These are phyloP conservation scores for Aeschynomene evenia DNA, from an alignment of 306 rosid genomes.

Conservation along the genomic window DNA sequence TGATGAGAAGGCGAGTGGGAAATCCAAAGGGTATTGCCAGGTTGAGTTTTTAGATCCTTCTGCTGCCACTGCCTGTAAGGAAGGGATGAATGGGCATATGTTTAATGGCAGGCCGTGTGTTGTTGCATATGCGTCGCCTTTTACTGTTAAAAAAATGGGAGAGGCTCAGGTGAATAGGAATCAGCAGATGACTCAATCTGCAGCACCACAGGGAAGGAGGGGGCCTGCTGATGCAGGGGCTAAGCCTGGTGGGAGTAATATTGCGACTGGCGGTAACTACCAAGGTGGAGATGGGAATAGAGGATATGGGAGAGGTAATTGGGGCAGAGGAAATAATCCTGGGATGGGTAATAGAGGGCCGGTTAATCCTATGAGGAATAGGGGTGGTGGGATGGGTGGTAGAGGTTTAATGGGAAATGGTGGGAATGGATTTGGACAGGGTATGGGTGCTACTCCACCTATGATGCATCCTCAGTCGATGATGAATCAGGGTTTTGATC, in stretches of 20 bases:
- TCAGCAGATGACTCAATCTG: constrained; percentile 62
- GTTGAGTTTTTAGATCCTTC: constrained; percentile 78
- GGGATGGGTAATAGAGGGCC: constrained; percentile 89
- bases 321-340: constrained; percentile 84
- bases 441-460: constrained; percentile 77
- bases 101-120: constrained; percentile 93
- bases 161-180: constrained; percentile 83
- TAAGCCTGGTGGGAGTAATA: constrained; percentile 66
- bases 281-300: constrained; percentile 88
- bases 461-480: constrained; percentile 83
- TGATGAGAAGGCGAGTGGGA: constrained; percentile 99
- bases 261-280: constrained; percentile 80
- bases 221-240: constrained; percentile 65
- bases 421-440: constrained; percentile 92
- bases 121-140: constrained; percentile 83
- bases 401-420: constrained; percentile 94
- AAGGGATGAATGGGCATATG: constrained; percentile 78
- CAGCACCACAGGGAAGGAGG: constrained; percentile 54
- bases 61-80: constrained; percentile 81
- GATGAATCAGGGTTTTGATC: constrained; percentile 98
- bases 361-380: constrained; percentile 72
- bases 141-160: constrained; percentile 89
- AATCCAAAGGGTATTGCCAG: constrained; percentile 96
- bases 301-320: constrained; percentile 83
- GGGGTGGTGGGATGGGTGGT: constrained; percentile 86